A percentile compares a stretch with the other conserved stretches of the same genome.
phyloP scores from a whole-genome alignment of 148 eudicot species.

The Chenopodium formosanum region DNA sequence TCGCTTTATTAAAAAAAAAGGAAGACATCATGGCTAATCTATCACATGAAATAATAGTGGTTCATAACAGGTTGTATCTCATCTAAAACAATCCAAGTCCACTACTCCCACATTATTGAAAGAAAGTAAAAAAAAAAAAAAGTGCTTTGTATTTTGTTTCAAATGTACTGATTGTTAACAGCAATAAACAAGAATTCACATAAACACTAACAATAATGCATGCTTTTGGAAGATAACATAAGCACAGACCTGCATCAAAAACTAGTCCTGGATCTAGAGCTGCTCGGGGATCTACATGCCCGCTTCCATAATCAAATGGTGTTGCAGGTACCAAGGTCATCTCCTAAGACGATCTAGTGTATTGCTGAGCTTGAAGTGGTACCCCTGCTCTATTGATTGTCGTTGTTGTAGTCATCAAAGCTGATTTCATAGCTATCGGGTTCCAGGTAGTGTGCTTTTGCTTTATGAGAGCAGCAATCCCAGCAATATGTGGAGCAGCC shows the following conservation, averaged over 20 bases:
- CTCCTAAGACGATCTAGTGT: slow-evolving; percentile 72
- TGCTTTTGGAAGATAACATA: neutral
- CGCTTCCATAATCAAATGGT: slow-evolving; percentile 97
- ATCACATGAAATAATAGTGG: too few relatives aligned
- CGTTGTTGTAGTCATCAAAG: slow-evolving; percentile 88
- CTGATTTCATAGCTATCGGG: slow-evolving; percentile 97
- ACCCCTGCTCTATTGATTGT: slow-evolving; percentile 66
- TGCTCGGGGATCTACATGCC: slow-evolving; percentile 87
- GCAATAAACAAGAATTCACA: neutral
- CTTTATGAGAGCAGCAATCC: slow-evolving; percentile 95
- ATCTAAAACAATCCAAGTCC: too few relatives aligned
- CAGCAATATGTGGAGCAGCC: slow-evolving; percentile 99
- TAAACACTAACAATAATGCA: too few relatives aligned
- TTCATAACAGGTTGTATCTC: too few relatives aligned
- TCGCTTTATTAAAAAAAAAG: too few relatives aligned
- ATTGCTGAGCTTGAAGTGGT: slow-evolving; percentile 87
- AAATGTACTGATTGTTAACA: neutral
- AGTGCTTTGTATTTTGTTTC: too few relatives aligned
- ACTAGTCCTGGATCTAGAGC: slow-evolving; percentile 96
- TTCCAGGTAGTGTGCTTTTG: slow-evolving; percentile 94
- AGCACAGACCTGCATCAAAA: slow-evolving; percentile 80
- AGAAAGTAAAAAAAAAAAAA: too few relatives aligned
- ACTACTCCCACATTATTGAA: too few relatives aligned
- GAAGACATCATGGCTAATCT: too few relatives aligned
- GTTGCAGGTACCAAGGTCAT: slow-evolving; percentile 68